These are phyloP conservation scores for Russula earlei DNA, from an alignment of 768 basidiomycete genomes.

Conservation along the genomic window DNA sequence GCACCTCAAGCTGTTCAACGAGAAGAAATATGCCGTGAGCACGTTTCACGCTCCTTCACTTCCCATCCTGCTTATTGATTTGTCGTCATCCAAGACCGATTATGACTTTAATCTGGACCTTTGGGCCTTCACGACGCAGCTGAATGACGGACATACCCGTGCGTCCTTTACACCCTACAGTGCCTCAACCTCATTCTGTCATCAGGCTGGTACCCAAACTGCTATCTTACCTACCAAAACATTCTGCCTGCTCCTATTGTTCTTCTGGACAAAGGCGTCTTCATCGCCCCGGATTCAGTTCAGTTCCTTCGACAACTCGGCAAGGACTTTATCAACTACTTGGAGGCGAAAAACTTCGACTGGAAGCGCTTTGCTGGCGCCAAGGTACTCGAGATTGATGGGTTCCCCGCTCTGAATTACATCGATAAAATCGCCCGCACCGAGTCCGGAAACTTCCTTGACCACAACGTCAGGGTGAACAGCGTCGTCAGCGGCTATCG, in stretches of 20 bases:
- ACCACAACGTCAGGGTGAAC: conserved; percentile 55
- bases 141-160: conserved; percentile 65
- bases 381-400: conserved; percentile 43
- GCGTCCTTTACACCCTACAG: conserved; percentile 15
- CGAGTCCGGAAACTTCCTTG: conserved; percentile 52
- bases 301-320: conserved; percentile 42
- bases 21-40: conserved; percentile 22
- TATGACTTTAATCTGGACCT: conserved; percentile 55
- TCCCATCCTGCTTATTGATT: neutral
- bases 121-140: conserved; percentile 43
- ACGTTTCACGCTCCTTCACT: too few relatives aligned
- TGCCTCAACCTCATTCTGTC: neutral
- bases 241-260: conserved; percentile 44
- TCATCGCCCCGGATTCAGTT: conserved; percentile 45
- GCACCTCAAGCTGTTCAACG: neutral
- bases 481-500: conserved; percentile 33
- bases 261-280: conserved; percentile 29
- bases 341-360: conserved; percentile 38
- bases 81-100: conserved; percentile 40
- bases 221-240: conserved; percentile 38
- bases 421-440: conserved; percentile 47
- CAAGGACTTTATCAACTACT: conserved; percentile 35
- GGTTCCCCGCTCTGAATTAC: conserved; percentile 43
- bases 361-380: conserved; percentile 56
- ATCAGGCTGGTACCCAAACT: conserved; percentile 47